phyloP scores from a whole-genome alignment of 148 eudicot species.

The Cornus suecica region DNA sequence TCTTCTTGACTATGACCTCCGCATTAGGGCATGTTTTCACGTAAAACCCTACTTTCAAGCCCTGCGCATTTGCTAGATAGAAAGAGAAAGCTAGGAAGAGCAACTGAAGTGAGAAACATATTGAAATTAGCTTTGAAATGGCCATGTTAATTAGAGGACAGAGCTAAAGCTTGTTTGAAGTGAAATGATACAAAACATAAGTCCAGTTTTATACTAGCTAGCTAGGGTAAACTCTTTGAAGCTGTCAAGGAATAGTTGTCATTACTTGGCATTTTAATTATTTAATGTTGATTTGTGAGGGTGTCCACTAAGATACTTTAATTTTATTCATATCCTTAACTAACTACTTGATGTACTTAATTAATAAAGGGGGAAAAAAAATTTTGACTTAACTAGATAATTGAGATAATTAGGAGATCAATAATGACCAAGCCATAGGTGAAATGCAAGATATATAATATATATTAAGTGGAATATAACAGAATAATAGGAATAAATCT shows the following conservation, averaged over 20 bases:
- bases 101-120: slow-evolving; percentile 1
- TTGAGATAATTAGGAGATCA: no score
- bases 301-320: background rate
- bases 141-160: background rate
- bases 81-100: background rate
- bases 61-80: slow-evolving; percentile 11
- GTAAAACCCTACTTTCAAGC: slow-evolving; percentile 23
- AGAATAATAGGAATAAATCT: background rate
- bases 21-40: slow-evolving; percentile 19
- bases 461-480: background rate
- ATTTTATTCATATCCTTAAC: background rate
- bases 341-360: background rate
- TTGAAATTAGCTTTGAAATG: slow-evolving; percentile 2
- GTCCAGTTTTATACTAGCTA: background rate
- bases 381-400: background rate
- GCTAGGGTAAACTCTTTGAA: background rate
- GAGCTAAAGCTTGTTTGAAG: background rate
- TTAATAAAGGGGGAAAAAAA: background rate
- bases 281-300: no score
- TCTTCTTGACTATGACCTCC: slow-evolving; percentile 21
- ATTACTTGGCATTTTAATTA: background rate
- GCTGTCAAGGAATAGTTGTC: background rate
- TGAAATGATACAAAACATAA: background rate
- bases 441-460: background rate
- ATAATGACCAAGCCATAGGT: background rate